Base-by-base conservation (phyloP, 225 moss, liverwort and hornwort species). In the Bryum argenteum region DNA sequence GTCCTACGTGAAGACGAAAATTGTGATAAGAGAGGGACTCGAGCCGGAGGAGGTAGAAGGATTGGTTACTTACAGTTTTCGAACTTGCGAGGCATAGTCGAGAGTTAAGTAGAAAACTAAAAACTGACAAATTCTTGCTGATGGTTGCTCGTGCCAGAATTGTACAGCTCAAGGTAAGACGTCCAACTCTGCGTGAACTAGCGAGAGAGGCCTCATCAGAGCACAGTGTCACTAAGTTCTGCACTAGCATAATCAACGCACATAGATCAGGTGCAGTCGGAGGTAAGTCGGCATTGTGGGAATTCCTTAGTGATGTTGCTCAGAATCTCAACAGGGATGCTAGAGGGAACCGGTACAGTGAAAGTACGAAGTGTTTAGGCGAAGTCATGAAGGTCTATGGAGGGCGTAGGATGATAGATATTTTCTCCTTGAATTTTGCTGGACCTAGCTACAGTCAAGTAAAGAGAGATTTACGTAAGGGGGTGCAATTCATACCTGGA, bases 41-140 rank as follows among this genome's bases (percentile, higher is more conserved):
- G n/a, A 60, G 38, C 3, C 5, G 18, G 59, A n/a, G 8, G 0
- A 0, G 10, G 5, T 15, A 17, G 33, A 0, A 10, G 1, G 10
- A 15, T 60, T 37, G 59, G 17, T 8, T 60, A 60, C 10, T 5
- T 60, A 0, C 10, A 16, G 15, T 33, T 1, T 37, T 17, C 11
- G 11, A 60, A 37, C n/a, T 60, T 0, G 59, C 1, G 10, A 5
- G 0, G 8, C 59, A 60, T 60, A 8, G 3, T 37, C 11, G 43
- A 3, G 43, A 43, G 1, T 8, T 43, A 1, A 43, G 3, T 3
- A 43, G 43, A 8, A 43, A 43, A 8, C 11, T 43, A 8, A 3
- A 43, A 8, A 3, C 11, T 9, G 43, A 43, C 3, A 43, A 43
- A 8, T 8, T 43, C 9, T 43, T 43, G 43, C 43, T 3, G 1